These are phyloP conservation scores for Jimgerdemannia flammicorona DNA, from an alignment of 192 early-diverging fungal species.

Conservation along the genomic window DNA sequence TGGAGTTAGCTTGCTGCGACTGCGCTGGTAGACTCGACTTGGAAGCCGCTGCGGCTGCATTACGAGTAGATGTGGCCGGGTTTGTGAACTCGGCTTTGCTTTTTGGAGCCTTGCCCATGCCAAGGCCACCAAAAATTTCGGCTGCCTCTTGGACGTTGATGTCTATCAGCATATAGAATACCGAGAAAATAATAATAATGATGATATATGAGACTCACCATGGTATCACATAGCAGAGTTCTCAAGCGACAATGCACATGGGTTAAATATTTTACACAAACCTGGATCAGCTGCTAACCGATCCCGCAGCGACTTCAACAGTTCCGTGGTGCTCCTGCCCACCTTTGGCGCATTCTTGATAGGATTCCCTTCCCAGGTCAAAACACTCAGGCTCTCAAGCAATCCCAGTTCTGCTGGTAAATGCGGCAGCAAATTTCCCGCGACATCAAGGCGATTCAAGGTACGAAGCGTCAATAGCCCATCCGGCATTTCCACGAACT, in stretches of 20 bases:
- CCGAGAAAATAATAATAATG: no score
- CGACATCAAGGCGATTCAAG: slow-evolving; percentile 46
- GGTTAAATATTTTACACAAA: background rate
- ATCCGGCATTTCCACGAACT: slow-evolving; percentile 34
- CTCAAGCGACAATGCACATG: no score
- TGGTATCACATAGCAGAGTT: no score
- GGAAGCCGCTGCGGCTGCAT: slow-evolving; percentile 1
- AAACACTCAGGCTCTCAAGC: slow-evolving; percentile 35
- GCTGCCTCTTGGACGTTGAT: background rate
- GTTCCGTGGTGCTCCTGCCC: slow-evolving; percentile 29
- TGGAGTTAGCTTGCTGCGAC: slow-evolving; percentile 9
- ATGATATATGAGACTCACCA: no score
- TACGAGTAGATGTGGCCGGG: background rate
- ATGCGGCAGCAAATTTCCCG: slow-evolving; percentile 37
- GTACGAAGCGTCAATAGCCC: slow-evolving; percentile 27
- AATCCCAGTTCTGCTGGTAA: slow-evolving; percentile 41
- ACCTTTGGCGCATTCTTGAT: slow-evolving; percentile 32
- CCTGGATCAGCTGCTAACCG: slow-evolving; percentile 19
- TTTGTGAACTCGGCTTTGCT: background rate
- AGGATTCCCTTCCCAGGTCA: slow-evolving; percentile 50
- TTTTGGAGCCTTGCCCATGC: background rate
- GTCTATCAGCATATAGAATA: background rate
- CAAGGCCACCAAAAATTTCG: background rate
- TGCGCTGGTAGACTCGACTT: background rate
- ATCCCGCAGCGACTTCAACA: slow-evolving; percentile 40